Percentiles rank a stretch among this genome's conserved stretches.
These are phyloP conservation scores for Eutrema salsugineum DNA, from an alignment of 441 rosid species.

Conservation along the genomic window DNA sequence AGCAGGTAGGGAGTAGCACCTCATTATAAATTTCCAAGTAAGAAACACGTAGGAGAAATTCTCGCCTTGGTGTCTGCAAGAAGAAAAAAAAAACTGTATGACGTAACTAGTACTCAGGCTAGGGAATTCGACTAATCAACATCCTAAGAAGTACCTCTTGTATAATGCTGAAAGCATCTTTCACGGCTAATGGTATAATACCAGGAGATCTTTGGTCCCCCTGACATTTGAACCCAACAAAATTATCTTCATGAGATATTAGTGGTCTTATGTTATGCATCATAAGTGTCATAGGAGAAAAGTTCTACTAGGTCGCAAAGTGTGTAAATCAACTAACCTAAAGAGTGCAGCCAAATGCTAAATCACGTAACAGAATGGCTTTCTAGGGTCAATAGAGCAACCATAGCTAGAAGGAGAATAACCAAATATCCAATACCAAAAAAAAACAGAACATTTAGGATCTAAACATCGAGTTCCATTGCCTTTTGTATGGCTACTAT, in stretches of 20 bases:
- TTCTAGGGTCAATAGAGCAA: neutral
- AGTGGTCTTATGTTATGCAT: conserved; percentile 6
- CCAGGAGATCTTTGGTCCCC: conserved; percentile 99
- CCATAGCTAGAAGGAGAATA: neutral
- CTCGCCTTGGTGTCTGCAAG: conserved; percentile 82
- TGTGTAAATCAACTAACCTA: no score
- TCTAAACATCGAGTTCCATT: neutral
- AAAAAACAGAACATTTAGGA: neutral
- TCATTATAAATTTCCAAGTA: conserved; percentile 96
- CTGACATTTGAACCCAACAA: conserved; percentile 49
- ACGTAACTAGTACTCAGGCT: conserved; percentile 21
- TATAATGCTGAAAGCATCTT: conserved; percentile 94
- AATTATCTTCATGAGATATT: conserved; percentile 4
- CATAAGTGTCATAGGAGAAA: neutral
- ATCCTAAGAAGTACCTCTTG: conserved; percentile 72
- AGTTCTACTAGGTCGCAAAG: neutral
- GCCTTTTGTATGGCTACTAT: neutral
- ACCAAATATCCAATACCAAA: neutral
- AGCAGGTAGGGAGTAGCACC: conserved; percentile 44
- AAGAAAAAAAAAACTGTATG: conserved; percentile 19
- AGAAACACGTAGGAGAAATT: conserved; percentile 95
- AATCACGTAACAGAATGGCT: neutral
- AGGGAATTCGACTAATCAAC: conserved; percentile 15
- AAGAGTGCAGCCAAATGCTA: neutral
- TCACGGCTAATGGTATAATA: conserved; percentile 91